Base-by-base conservation (phyloP, 768 basidiomycete genomes). In the Amyloporia xantha region DNA sequence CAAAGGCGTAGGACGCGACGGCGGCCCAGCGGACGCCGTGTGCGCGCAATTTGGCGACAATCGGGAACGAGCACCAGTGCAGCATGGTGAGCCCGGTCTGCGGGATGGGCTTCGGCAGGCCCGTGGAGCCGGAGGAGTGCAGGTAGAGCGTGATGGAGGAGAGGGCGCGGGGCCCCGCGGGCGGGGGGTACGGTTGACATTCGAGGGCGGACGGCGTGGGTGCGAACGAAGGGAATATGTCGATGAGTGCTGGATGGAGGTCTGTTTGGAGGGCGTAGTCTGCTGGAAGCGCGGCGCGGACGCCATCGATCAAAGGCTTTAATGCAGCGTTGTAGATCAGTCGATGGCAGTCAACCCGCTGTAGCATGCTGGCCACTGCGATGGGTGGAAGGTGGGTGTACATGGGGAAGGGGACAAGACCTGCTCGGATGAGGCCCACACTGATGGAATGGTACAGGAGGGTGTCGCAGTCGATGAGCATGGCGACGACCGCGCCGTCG, bases 101-200 rank as follows among this genome's bases (percentile, higher is more conserved):
- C 19, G 39, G 39, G 20, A 62, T 56, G 3, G 61, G 56, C 49
- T 65, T 66, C 4, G 64, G 62, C 42, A 64, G 59, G 0, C 61
- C 54, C 6, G 64, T 62, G 2, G 65, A 64, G 7, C 65, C 75
- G 3, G 77, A 77, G 0, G 77, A 77, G 49, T 77, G 74, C 0
- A 74, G 56, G 44, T 72, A 76, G 5, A 69, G 27, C 36, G 63
- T 41, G 58, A 40, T 59, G 40, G 26, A 20, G 10, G 20, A 24
- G n/a, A 33, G 38, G 10, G 11, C 20, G 17, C 3, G 21, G 4
- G 30, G 17, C 3, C 20, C n/a, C 5, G 37, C 26, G 0, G 54
- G 54, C 33, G 53, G 52, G 2, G 50, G 27, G 19, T 30, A 20
- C 40, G 25, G 50, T 37, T 1, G 53, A 35, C 9, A n/a, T 10